Evolutionary conservation across 768 basidiomycete species (phyloP), one percentile per base, ranked within the genome.

Genomic region (Naganishia onofrii): DNA sequence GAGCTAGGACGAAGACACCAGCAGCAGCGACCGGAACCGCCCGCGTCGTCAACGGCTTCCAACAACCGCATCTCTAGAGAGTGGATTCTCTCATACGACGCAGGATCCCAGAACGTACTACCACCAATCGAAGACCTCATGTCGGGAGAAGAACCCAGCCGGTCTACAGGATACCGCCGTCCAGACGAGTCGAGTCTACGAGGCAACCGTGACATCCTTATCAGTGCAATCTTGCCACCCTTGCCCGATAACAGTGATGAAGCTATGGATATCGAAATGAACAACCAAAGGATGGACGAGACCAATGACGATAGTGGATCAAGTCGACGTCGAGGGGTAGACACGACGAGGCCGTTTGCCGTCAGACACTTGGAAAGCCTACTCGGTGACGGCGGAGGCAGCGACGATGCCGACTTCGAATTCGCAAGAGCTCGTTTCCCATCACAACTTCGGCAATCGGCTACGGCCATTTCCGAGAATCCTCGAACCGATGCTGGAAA

Each of bases 201-300:
- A 44, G 42, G 38, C 21, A 42, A 42, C 28, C 60, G 60, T 36
- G 32, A 26, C 23, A 44, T 28, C n/a, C 60, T 26, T 4, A 38
- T 44, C 38, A 63, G 38, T 17, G 36, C 60, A 6, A 63, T 63
- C 9, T 44, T 63, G 15, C 60, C 60, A 46, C 60, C 60, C 21
- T 44, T 63, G 26, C 60, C 60, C 3, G 60, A 32, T 23, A 23
- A 63, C 15, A 63, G 38, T 21, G 60, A 63, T 13, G 60, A 63
- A 44, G 60, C 60, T 21, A 42, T 63, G 23, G 60, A 63, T 44
- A 63, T 63, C 36, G 60, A 63, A 44, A 46, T 63, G 60, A 44
- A 34, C 23, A 63, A 63, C 23, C 60, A 63, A 42, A 42, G 60
- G 28, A 63, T 63, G 60, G 60, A 63, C 26, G 60, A 63, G 21